These are phyloP conservation scores for Lactarius tabidus DNA, from an alignment of 768 basidiomycete species.

Conservation along the genomic window DNA sequence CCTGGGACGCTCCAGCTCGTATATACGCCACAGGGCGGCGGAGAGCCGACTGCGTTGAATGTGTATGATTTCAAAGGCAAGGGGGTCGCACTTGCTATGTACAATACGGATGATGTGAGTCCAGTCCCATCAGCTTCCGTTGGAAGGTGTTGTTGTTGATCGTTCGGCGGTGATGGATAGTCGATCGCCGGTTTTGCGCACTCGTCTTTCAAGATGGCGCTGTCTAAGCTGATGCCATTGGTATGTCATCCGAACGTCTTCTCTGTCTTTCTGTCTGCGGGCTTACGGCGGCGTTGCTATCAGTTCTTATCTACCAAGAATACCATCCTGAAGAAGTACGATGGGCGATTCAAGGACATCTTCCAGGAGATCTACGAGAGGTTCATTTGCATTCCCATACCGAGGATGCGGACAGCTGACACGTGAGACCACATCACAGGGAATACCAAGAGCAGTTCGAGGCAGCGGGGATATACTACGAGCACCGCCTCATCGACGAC, in stretches of 20 bases:
- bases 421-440: constrained; percentile 34
- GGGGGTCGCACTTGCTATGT: constrained; percentile 96
- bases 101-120: constrained; percentile 90
- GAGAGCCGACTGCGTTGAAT: constrained; percentile 60
- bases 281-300: not conserved
- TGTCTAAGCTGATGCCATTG: constrained; percentile 71
- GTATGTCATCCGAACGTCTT: constrained; percentile 33
- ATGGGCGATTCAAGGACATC: constrained; percentile 98
- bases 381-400: constrained; percentile 33
- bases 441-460: constrained; percentile 73
- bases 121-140: constrained; percentile 15
- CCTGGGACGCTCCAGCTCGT: constrained; percentile 92
- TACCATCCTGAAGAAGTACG: constrained; percentile 95
- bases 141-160: not conserved
- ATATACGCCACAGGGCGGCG: constrained; percentile 78
- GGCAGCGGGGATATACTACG: constrained; percentile 74
- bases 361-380: constrained; percentile 94
- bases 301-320: constrained; percentile 98
- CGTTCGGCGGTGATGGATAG: constrained; percentile 35
- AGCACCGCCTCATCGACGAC: constrained; percentile 96
- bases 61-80: constrained; percentile 93
- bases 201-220: constrained; percentile 95
- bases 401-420: not conserved
- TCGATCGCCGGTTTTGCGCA: constrained; percentile 96
- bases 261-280: not conserved